Conservation (phyloP, 108 stramenopile species). For the Nannochloropsis oceanica region DNA sequence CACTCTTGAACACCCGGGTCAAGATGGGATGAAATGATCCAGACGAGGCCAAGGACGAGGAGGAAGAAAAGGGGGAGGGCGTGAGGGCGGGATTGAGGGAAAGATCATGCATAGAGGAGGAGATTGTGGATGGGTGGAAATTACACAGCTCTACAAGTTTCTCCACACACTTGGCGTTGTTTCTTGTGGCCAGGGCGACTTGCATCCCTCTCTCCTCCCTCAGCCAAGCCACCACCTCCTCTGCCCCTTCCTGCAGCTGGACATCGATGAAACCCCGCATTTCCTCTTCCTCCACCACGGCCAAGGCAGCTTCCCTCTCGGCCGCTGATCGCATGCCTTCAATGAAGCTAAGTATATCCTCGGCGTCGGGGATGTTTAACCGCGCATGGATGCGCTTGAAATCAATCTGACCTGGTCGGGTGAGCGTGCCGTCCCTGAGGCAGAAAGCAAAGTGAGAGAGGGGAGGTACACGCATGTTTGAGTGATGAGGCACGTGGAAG, state of each 20-base stretch:
- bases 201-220: not conserved
- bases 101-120: not conserved
- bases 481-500: not conserved
- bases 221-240: not conserved
- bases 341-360: not conserved
- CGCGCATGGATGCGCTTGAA: slow-evolving; percentile 1
- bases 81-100: no score
- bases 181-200: not conserved
- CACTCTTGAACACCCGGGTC: not conserved
- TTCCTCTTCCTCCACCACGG: not conserved
- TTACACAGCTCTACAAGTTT: not conserved
- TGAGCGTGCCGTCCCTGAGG: slow-evolving; percentile 19
- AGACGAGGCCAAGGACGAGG: not conserved
- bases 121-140: not conserved
- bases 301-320: not conserved
- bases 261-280: not conserved
- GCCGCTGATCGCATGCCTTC: not conserved
- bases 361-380: not conserved
- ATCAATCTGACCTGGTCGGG: slow-evolving; percentile 17
- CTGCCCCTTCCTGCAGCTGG: not conserved
- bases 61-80: not conserved
- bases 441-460: not conserved
- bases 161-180: not conserved
- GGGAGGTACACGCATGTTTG: not conserved
- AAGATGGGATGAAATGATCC: not conserved